Conservation (phyloP, 495 filamentous ascomycete genomes). For the Xylaria flabelliformis region DNA sequence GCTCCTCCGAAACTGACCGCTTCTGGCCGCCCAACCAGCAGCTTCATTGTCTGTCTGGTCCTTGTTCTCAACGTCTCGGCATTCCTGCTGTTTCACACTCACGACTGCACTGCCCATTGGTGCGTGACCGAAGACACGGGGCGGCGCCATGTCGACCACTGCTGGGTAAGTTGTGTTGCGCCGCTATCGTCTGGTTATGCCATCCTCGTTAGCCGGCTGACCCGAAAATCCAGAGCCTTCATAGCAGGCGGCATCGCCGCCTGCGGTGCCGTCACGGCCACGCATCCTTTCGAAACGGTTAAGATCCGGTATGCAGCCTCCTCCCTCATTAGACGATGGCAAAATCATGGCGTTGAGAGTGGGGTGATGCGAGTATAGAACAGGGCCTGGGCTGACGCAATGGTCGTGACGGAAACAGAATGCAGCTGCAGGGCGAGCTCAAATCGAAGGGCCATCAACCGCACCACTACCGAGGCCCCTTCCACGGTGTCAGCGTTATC, state of each 20-base stretch:
- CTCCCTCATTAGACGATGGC: conserved; percentile 14
- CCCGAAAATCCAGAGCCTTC: conserved; percentile 63
- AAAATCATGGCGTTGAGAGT: background rate
- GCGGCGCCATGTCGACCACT: conserved; percentile 54
- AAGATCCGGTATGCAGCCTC: conserved; percentile 80
- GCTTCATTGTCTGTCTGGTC: conserved; percentile 3
- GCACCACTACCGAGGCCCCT: conserved; percentile 87
- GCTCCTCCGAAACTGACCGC: conserved; percentile 19
- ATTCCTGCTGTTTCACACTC: background rate
- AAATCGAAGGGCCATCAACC: conserved; percentile 82
- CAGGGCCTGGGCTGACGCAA: conserved; percentile 29
- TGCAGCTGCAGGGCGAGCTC: conserved; percentile 97
- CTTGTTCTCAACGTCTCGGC: background rate
- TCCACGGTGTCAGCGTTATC: conserved; percentile 92
- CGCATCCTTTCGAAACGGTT: conserved; percentile 97
- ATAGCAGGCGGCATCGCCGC: conserved; percentile 95
- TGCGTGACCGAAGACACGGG: conserved; percentile 27
- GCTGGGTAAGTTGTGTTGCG: conserved; percentile 43
- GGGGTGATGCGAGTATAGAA: background rate
- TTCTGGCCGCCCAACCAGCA: conserved; percentile 17
- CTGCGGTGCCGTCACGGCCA: conserved; percentile 96
- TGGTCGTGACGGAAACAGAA: conserved; percentile 52
- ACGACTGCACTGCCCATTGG: conserved; percentile 14
- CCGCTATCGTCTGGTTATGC: background rate
- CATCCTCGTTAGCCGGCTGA: conserved; percentile 21